Evolutionary conservation across 495 filamentous ascomycete genomes (phyloP).

Genomic region (Penicillium coffeae): DNA sequence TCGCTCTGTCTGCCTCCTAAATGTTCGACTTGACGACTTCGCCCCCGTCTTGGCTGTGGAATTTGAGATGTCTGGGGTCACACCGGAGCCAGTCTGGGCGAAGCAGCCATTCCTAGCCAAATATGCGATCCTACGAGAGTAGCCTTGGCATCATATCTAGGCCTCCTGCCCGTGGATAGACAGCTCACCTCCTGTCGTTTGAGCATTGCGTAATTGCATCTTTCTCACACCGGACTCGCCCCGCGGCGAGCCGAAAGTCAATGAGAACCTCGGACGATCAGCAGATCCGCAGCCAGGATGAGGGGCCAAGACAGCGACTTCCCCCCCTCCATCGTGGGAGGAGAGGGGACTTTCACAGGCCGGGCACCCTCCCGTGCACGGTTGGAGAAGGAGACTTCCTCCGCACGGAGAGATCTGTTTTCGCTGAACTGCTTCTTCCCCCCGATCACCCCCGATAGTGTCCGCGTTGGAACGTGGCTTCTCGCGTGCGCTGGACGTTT

Average conservation of each 20-base stretch:
- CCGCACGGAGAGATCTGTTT: slow-evolving; percentile 9
- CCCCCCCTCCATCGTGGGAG: slow-evolving; percentile 14
- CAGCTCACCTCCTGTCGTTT: too few species aligned
- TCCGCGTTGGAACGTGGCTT: slow-evolving; percentile 1
- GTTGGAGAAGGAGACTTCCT: slow-evolving; percentile 7
- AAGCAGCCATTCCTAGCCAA: slow-evolving; percentile 14
- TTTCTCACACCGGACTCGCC: slow-evolving; percentile 4
- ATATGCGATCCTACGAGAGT: too few species aligned
- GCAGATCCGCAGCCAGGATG: slow-evolving; percentile 25
- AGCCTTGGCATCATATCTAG: slow-evolving; percentile 15
- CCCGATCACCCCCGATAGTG: slow-evolving; percentile 11
- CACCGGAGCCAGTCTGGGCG: slow-evolving; percentile 11
- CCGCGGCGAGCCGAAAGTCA: slow-evolving; percentile 30
- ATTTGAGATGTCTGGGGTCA: slow-evolving; percentile 11
- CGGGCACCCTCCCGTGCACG: slow-evolving; percentile 4
- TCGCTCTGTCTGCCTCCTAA: slow-evolving; percentile 13
- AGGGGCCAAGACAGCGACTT: slow-evolving; percentile 19
- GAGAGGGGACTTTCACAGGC: slow-evolving; percentile 18
- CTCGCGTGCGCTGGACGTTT: background rate
- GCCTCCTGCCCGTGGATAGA: too few species aligned
- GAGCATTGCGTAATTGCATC: slow-evolving; percentile 25
- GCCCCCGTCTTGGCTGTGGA: slow-evolving; percentile 25
- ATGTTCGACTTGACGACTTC: slow-evolving; percentile 21
- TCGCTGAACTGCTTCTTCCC: slow-evolving; percentile 2
- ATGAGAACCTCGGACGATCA: slow-evolving; percentile 38